phyloP scores from a whole-genome alignment of 1,139 yeast genomes.

The Ogataea hybrid region DNA sequence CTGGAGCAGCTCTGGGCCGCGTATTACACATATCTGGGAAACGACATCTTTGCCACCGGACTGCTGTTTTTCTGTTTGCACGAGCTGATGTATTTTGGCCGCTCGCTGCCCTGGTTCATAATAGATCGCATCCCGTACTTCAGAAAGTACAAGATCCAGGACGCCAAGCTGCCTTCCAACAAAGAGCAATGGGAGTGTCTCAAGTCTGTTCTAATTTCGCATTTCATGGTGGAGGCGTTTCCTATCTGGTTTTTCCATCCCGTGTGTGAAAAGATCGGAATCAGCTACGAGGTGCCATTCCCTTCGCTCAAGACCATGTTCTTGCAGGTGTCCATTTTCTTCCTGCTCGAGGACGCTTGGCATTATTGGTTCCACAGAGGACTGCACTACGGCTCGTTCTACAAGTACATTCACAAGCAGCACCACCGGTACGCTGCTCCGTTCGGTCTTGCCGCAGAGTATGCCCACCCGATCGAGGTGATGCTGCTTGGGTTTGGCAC shows the following conservation, averaged over 20 bases:
- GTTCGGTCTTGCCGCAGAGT: conserved; percentile 93
- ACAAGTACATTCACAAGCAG: conserved; percentile 90
- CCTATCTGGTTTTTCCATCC: conserved; percentile 98
- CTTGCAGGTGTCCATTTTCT: conserved; percentile 69
- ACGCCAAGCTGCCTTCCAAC: conserved; percentile 69
- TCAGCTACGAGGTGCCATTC: conserved; percentile 78
- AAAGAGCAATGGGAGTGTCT: conserved; percentile 92
- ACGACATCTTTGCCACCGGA: conserved; percentile 83
- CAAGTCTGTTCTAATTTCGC: conserved; percentile 77
- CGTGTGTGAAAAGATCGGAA: conserved; percentile 72
- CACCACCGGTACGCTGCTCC: conserved; percentile 98
- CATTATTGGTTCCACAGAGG: conserved; percentile 93
- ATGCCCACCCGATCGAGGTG: conserved; percentile 94
- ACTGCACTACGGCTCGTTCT: conserved; percentile 81
- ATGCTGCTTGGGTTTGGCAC: conserved; percentile 90
- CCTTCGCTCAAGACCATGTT: conserved; percentile 59
- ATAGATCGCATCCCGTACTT: conserved; percentile 76
- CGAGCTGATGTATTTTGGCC: conserved; percentile 79
- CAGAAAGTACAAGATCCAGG: conserved; percentile 78
- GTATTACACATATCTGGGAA: conserved; percentile 70
- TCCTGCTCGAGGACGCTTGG: conserved; percentile 89
- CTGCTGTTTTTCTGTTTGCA: conserved; percentile 69
- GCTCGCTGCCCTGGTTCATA: conserved; percentile 82
- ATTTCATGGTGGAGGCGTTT: conserved; percentile 86
- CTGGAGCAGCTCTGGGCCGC: conserved; percentile 74